Base-by-base conservation (phyloP, 2,329 filamentous ascomycete species). In the Xylaria sp. region DNA sequence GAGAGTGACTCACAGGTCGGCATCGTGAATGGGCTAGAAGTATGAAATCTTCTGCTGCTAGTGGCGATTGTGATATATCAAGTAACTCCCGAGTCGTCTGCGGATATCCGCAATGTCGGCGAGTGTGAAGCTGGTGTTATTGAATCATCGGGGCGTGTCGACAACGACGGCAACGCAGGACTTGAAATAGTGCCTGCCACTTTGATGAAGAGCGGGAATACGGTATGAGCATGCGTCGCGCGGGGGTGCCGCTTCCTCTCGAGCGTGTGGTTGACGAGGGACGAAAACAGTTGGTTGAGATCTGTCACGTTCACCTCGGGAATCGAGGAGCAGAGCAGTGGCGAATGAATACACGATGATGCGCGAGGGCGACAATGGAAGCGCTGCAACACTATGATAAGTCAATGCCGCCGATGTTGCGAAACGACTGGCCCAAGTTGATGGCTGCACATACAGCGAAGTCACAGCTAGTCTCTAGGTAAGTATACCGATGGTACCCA, bases 41-140 rank as follows among this genome's bases (percentile, higher is more conserved):
- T 54, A 15, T 15, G 13, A 29, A 21, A 19, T 25, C 13, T n/a
- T 35, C 35, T 47, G 33, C 25, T 17, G 31, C 40, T 29, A n/a
- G 29, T 19, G 23, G 19, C n/a, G 8, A 38, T 8, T 29, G 25
- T 25, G 35, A 25, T 33, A 19, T 65, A 70, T 72, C 66, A 77
- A 35, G 74, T 77, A 53, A 78, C 74, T 43, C 76, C 75, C 1
- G 76, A 76, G 63, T 78, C 74, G 75, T 79, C 75, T 68, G 75
- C 72, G 64, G 72, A 75, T 60, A 68, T 71, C 29, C 71, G 73
- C 58, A 74, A 69, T 48, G 69, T 69, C 53, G 71, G 71, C 41
- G 68, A 57, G 60, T 64, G 57, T 31, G 54, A 54, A 65, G 56
- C 63, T 58, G 58, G 65, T 80, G 77, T 80, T 81, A 80, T 82